A percentile compares a stretch with the other conserved stretches of the same genome.
phyloP scores from a whole-genome alignment of 2,329 filamentous ascomycete genomes.

The Trichoderma brevicompactum region DNA sequence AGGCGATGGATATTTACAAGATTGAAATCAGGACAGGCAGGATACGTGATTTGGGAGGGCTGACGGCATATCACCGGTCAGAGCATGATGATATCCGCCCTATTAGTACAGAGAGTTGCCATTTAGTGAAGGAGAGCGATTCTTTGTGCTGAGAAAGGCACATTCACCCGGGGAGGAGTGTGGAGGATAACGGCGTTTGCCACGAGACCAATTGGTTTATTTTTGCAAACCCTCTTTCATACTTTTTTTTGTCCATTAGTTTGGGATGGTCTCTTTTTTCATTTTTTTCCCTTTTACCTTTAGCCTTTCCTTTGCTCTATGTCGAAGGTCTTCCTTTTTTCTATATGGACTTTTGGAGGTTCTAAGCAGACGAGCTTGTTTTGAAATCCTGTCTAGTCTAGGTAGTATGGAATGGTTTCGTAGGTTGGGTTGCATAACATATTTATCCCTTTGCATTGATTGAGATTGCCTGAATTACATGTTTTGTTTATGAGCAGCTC shows the following conservation, averaged over 20 bases:
- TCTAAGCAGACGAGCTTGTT: background rate
- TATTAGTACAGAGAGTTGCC: background rate
- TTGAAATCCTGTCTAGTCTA: constrained; percentile 3
- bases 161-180: constrained; percentile 5
- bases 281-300: background rate
- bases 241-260: constrained; percentile 18
- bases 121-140: background rate
- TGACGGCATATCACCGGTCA: background rate
- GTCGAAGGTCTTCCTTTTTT: constrained; percentile 1
- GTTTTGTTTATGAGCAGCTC: background rate
- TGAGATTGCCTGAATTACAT: constrained; percentile 26
- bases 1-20: constrained; percentile 30
- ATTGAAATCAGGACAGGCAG: constrained; percentile 10
- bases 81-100: constrained; percentile 24
- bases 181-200: constrained; percentile 24
- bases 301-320: constrained; percentile 8
- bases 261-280: constrained; percentile 13
- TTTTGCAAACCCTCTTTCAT: background rate
- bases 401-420: constrained; percentile 4
- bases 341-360: constrained; percentile 1
- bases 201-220: constrained; percentile 21
- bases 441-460: constrained; percentile 10
- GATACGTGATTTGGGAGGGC: background rate
- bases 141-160: constrained; percentile 2
- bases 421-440: constrained; percentile 1